phyloP scores from a whole-genome alignment of 768 basidiomycete species.

The Pleurotus djamor region DNA sequence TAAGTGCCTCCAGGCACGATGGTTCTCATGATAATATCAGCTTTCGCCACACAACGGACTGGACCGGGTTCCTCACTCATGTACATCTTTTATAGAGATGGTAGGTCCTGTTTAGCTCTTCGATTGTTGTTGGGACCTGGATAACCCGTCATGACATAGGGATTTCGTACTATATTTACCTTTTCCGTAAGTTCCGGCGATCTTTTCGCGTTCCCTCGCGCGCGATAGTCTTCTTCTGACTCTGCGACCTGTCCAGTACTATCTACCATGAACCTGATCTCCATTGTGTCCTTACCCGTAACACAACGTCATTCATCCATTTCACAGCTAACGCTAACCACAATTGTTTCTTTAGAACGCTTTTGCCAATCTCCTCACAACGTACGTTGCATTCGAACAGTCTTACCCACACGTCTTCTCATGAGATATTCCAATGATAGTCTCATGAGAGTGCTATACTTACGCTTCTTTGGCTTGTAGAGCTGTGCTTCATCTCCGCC shows the following conservation, averaged over 20 bases:
- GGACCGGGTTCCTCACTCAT: neutral
- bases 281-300: neutral
- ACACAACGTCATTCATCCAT: neutral
- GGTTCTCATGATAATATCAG: neutral
- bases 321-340: neutral
- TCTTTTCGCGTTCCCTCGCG: neutral
- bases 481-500: neutral
- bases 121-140: neutral
- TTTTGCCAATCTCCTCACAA: neutral
- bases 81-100: neutral
- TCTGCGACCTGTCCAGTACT: neutral
- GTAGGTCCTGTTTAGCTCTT: neutral
- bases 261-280: neutral
- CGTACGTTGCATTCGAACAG: neutral
- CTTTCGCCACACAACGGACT: neutral
- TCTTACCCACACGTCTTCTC: neutral
- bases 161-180: neutral
- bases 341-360: neutral
- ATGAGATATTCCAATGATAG: neutral
- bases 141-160: neutral
- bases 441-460: neutral
- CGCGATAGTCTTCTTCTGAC: neutral
- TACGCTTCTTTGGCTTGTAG: neutral
- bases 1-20: neutral
- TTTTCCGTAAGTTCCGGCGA: neutral